A percentile compares a stretch with the other conserved stretches of the same genome.
Evolutionary conservation across 805 yeast genomes (phyloP).

Genomic region (Metschnikowia lochheadii): DNA sequence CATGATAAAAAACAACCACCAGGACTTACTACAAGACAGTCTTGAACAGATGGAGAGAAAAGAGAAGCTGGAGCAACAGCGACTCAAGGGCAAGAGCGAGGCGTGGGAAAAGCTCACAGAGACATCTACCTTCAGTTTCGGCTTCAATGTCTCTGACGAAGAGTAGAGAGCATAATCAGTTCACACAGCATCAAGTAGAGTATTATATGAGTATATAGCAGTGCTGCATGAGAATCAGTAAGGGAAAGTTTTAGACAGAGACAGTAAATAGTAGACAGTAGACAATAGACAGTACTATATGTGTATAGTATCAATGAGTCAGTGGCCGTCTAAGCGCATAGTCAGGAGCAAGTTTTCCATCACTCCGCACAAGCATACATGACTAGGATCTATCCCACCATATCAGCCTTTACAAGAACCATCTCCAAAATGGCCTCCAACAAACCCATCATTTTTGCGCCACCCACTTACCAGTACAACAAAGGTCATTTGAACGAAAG

Average conservation of each 20-base stretch:
- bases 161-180: not conserved
- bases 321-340: not conserved
- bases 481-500: slow-evolving; percentile 54
- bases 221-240: too few relatives aligned
- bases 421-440: slow-evolving; percentile 11
- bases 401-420: not conserved
- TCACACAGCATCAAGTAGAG: too few relatives aligned
- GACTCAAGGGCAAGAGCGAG: slow-evolving; percentile 39
- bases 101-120: slow-evolving; percentile 49
- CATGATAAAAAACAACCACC: slow-evolving; percentile 38
- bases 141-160: slow-evolving; percentile 21
- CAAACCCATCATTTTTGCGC: slow-evolving; percentile 58
- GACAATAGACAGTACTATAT: too few relatives aligned
- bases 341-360: not conserved
- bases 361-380: not conserved
- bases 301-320: too few relatives aligned
- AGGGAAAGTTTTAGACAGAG: too few relatives aligned
- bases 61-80: slow-evolving; percentile 28
- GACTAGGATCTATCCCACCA: not conserved
- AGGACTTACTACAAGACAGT: slow-evolving; percentile 29
- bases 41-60: slow-evolving; percentile 28
- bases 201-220: not conserved
- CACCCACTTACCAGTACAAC: slow-evolving; percentile 83
- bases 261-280: too few relatives aligned
- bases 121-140: slow-evolving; percentile 25